phyloP scores from a whole-genome alignment of 2,329 filamentous ascomycete species.

The Macrophomina phaseolina region DNA sequence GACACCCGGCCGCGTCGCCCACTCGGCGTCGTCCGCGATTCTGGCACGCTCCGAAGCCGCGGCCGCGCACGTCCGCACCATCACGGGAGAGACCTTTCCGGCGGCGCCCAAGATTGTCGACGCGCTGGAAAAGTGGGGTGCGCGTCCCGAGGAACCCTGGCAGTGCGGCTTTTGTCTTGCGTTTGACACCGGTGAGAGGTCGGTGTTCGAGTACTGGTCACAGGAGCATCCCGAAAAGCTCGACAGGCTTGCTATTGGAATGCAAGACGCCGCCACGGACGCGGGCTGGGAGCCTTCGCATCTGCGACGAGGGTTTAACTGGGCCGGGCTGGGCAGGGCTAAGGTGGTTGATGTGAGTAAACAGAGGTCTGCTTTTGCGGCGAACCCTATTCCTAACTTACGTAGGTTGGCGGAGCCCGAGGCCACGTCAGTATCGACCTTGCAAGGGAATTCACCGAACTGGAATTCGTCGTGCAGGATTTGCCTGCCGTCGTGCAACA shows the following conservation, averaged over 20 bases:
- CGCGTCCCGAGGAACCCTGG: conserved; percentile 34
- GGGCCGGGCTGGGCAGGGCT: neutral
- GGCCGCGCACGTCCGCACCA: conserved; percentile 36
- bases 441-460: conserved; percentile 36
- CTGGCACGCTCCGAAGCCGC: conserved; percentile 37
- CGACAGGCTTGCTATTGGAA: no score
- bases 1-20: conserved; percentile 32
- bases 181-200: conserved; percentile 36
- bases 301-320: no score
- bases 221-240: conserved; percentile 42
- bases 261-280: conserved; percentile 38
- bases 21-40: conserved; percentile 40
- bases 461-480: conserved; percentile 41
- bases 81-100: conserved; percentile 36
- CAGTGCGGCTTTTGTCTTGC: conserved; percentile 40
- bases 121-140: conserved; percentile 36
- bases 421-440: conserved; percentile 36
- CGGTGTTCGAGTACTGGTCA: conserved; percentile 34
- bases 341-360: conserved; percentile 13
- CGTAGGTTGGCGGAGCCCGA: conserved; percentile 25
- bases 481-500: conserved; percentile 31
- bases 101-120: conserved; percentile 39
- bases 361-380: no score
- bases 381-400: neutral
- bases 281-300: conserved; percentile 35